Base-by-base conservation (phyloP, 805 yeast genomes). In the Candida patagonica region DNA sequence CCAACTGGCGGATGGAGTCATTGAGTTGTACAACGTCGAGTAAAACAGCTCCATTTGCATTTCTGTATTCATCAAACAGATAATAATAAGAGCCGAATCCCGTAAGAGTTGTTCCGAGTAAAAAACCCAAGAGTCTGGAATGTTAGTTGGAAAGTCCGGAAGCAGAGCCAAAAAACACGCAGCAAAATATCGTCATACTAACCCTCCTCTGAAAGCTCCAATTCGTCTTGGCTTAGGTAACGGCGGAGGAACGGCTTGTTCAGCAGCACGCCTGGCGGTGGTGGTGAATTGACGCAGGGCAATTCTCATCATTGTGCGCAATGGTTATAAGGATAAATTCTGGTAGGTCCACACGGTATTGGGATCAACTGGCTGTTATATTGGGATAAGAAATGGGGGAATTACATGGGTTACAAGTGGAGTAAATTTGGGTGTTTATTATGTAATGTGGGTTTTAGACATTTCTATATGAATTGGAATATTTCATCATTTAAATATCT, bases 21-120 rank as follows among this genome's bases (percentile, higher is more conserved):
- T 80, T 82, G 54, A 86, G 72, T 19, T 76, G 62, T 40, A 82
- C 65, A 16, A 85, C 82, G 54, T 85, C 95, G 38, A 84, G 74
- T 42, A 83, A 70, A 42, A 85, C 74, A 15, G 80, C 80, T 51
- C 71, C 73, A 57, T 79, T 82, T 50, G 89, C 73, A 45, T 71
- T 66, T 57, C 79, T 77, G 69, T 82, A 83, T 59, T 81, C 82
- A 54, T 84, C 92, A 43, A 83, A 61, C 49, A 83, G 67, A 61
- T 83, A 85, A 59, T 75, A 80, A 66, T 85, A 85, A 12, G 88
- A 77, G 6, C 75, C 82, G 41, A 71, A 72, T 2, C 94, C 88
- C 13, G 94, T 80, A 46, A 71, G 57, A 17, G 85, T 67, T 27
- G 80, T 81, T 33, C 95, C 95, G 23, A 78, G 65, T 40, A 85